Base-by-base conservation (phyloP, 331 rosid species). In the Prunus yedoensis region DNA sequence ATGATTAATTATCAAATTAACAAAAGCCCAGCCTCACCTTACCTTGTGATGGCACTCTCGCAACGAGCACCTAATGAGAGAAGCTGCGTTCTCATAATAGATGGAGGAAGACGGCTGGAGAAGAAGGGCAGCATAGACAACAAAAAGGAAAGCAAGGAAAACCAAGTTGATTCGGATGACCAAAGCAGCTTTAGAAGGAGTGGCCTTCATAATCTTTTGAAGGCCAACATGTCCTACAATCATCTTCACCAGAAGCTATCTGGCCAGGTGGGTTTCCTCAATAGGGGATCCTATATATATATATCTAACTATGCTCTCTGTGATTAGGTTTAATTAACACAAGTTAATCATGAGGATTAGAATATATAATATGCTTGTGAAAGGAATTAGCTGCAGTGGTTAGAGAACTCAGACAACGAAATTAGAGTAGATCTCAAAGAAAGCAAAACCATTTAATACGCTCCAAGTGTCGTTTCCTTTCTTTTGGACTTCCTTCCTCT, bases 1-100 rank as follows among this genome's bases (percentile, higher is more conserved):
- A 11, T 47, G 52, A 51, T 3, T 16, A 17, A 16, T 51, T 10
- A 51, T 51, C n/a, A 16, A 51, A 14, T 51, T 5, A 8, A 16
- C 2, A 8, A 15, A 17, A 15, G 15, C 5, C 3, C 43, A 2
- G 43, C 14, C 92, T 87, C 89, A 90, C 90, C 94, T 90, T 77
- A 88, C 97, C 91, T 86, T 90, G 77, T 83, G 92, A 84, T 73
- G 83, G 79, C 96, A 89, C 78, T 85, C 89, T 0, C 69, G 78
- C 65, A 92, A 58, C 30, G 97, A 90, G 85, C 96, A 92, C 72
- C 85, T 65, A 56, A 88, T 87, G 8, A 85, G 74, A 23, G 90
- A 80, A 23, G 86, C 88, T 9, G 90, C 86, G 82, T 87, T 87
- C 56, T 86, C 83, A 7, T 85, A 81, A 73, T 91, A 89, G 59